Percentiles rank a stretch among this genome's conserved stretches.
These are phyloP conservation scores for Polygonum aviculare DNA, from an alignment of 148 eudicot species.

Conservation along the genomic window DNA sequence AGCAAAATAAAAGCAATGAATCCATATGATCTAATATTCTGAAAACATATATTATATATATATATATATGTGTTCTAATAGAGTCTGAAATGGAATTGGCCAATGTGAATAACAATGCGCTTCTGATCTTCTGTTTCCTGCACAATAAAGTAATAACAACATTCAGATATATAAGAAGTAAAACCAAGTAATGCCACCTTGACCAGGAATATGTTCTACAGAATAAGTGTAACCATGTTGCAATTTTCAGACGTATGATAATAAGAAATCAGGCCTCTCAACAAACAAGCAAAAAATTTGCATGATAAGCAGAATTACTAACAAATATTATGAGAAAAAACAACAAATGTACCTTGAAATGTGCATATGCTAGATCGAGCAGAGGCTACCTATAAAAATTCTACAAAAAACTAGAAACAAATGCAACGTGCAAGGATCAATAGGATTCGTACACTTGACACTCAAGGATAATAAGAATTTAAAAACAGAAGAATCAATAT, in stretches of 20 bases:
- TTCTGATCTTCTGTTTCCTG: too few relatives aligned
- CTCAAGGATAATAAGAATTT: too few relatives aligned
- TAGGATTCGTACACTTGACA: too few relatives aligned
- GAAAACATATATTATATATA: too few relatives aligned
- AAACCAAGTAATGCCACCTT: background rate
- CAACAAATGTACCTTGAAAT: conserved; percentile 62
- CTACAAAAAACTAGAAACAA: too few relatives aligned
- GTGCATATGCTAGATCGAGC: conserved; percentile 86
- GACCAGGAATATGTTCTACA: background rate
- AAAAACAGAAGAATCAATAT: background rate
- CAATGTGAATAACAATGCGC: too few relatives aligned
- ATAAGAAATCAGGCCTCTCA: background rate
- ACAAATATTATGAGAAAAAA: background rate
- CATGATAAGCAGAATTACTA: background rate
- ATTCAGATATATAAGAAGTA: background rate
- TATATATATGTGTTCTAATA: too few relatives aligned
- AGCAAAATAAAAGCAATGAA: too few relatives aligned
- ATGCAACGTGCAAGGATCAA: too few relatives aligned
- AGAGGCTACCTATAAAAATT: too few relatives aligned
- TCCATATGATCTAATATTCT: too few relatives aligned
- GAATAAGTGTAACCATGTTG: background rate
- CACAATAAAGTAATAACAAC: conserved; percentile 10
- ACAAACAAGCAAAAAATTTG: background rate
- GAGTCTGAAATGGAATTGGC: too few relatives aligned
- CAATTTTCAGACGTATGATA: background rate